These are phyloP conservation scores for Dentipellis sp. DNA, from an alignment of 768 basidiomycete species.

Conservation along the genomic window DNA sequence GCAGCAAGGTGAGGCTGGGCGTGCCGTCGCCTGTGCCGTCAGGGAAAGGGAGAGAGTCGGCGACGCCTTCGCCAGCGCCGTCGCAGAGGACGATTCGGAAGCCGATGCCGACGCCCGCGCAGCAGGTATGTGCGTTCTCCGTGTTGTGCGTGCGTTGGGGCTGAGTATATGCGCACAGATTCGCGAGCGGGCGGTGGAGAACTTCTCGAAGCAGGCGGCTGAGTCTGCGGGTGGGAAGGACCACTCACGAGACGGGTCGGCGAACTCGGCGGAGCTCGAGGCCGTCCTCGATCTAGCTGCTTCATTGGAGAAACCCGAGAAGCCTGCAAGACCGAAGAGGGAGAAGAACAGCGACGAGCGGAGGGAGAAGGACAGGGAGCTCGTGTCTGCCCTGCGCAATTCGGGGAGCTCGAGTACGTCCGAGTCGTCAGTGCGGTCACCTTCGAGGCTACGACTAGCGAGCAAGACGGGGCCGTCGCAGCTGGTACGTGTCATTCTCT, in stretches of 20 bases:
- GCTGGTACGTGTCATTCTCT: background rate
- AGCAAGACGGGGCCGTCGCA: background rate
- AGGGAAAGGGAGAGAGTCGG: background rate
- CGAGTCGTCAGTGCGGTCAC: background rate
- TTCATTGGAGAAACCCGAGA: background rate
- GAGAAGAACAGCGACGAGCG: background rate
- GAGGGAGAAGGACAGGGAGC: background rate
- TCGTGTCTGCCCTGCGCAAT: background rate
- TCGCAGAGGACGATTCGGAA: background rate
- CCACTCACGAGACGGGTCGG: background rate
- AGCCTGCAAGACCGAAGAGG: too few species aligned
- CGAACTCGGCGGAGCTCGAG: background rate
- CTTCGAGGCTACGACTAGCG: background rate
- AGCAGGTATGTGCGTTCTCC: background rate
- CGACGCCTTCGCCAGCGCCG: background rate
- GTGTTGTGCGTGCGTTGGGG: background rate
- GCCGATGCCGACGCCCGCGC: background rate
- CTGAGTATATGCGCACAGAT: background rate
- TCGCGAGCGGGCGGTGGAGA: background rate
- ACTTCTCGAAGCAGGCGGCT: background rate
- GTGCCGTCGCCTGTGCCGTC: background rate
- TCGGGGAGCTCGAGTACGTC: background rate
- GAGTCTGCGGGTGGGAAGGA: background rate
- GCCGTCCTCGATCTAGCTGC: background rate
- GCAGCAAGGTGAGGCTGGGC: too few species aligned